Evolutionary conservation across 352 stramenopile species (phyloP).

Genomic region (Pythium phragmiticola): DNA sequence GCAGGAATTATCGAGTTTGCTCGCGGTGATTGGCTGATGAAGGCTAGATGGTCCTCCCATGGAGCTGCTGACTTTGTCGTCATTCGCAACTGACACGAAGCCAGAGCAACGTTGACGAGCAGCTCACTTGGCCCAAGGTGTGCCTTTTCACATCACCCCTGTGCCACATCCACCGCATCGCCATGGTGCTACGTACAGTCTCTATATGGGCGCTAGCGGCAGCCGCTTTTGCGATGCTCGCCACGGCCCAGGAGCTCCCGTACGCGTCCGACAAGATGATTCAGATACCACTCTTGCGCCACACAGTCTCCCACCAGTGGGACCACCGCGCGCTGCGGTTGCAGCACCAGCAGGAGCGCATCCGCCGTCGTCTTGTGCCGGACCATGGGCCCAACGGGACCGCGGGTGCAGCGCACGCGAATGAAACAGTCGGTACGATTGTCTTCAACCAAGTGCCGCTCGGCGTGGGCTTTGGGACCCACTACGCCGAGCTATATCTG

Average conservation of each 20-base stretch:
- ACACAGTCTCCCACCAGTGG: conserved; percentile 8
- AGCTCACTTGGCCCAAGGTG: background rate
- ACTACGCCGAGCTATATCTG: conserved; percentile 84
- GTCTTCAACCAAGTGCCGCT: conserved; percentile 63
- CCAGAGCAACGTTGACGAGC: too few relatives aligned
- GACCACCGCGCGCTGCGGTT: conserved; percentile 23
- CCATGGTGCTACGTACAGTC: background rate
- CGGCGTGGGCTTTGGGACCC: conserved; percentile 71
- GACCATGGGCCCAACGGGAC: conserved; percentile 1
- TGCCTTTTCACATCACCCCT: background rate
- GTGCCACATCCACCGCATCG: background rate
- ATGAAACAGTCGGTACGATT: conserved; percentile 29
- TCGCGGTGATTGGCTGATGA: conserved; percentile 15
- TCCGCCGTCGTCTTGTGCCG: conserved; percentile 37
- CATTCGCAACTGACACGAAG: conserved; percentile 8
- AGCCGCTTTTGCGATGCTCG: background rate
- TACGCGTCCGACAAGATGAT: conserved; percentile 19
- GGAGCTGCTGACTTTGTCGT: conserved; percentile 15
- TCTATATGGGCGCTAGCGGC: background rate
- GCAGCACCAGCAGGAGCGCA: conserved; percentile 47
- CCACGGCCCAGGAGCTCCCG: conserved; percentile 4
- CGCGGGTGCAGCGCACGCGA: background rate
- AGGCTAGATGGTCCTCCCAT: background rate
- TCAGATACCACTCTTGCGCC: conserved; percentile 29
- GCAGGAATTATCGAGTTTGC: background rate